Evolutionary conservation across 345 rosid genomes (phyloP), one percentile per base, ranked within the genome.

Genomic region (Eucalyptus pauciflora): DNA sequence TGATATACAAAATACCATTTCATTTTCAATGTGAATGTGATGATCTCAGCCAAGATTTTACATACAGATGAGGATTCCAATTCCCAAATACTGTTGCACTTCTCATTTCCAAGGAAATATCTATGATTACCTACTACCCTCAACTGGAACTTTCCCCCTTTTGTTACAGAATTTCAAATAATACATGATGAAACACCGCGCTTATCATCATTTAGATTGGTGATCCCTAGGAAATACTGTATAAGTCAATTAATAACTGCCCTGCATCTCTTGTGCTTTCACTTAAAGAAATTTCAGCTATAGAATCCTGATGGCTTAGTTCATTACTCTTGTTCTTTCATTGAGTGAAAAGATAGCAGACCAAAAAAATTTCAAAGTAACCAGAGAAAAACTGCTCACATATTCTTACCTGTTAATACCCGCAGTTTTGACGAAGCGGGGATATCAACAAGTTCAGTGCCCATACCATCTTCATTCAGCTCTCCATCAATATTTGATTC

Each of bases 381-480:
- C 50, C 15, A 37, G 51, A 48, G 25, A 64, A 69, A 18, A 56
- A 87, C 41, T 60, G 41, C 87, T n/a, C 14, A 41, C 46, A 18
- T n/a, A 62, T 64, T 49, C 48, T 49, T 90, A 97, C 98, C 98
- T 93, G 97, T 92, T 71, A 92, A 92, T 87, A 95, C 94, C 43
- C 97, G 95, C 89, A 95, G 89, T 90, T 94, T 94, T 10, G 96
- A 93, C 64, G 92, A 89, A 79, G n/a, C 88, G 17, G 95, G 92
- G 50, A 93, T 92, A 88, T 93, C 98, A 87, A 89, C 90, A 92
- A 93, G 50, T 90, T 94, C 95, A 50, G 60, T 81, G 24, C 90
- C 94, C 92, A 94, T 90, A 67, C 94, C 95, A 90, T 92, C 89
- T 62, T 94, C 94, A 88, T 86, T 91, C 43, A 91, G 89, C 88